Base-by-base conservation (phyloP, 2,329 filamentous ascomycete species). In the Drechslerella coelobrocha region DNA sequence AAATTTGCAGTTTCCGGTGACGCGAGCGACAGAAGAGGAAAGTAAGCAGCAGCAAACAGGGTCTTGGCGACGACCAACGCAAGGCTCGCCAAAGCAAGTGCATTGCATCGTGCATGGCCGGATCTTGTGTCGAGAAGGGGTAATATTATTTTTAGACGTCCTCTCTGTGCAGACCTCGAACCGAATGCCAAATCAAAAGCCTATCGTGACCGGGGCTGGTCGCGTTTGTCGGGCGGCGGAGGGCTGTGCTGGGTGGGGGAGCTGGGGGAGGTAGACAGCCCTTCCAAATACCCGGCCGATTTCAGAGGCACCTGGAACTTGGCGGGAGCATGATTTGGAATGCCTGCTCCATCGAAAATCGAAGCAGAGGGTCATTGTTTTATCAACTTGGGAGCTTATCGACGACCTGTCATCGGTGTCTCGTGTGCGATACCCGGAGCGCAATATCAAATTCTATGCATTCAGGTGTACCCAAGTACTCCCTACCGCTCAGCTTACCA, bases 241-340 rank as follows among this genome's bases (percentile, higher is more conserved):
- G 57, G 65, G 65, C 65, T 62, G 65, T 69, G 65, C 65, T 68
- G 63, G 45, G 37, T 43, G 61, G 45, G 57, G 45, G 65, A 57
- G 56, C 56, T 56, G 57, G n/a, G n/a, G n/a, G n/a, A n/a, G n/a
- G n/a, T n/a, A n/a, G n/a, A n/a, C n/a, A n/a, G n/a, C n/a, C n/a
- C 57, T 69, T 69, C 57, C 65, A 69, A 69, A 69, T 69, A 69
- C 29, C 56, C 29, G 2, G 7, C 43, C 43, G 2, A n/a, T n/a
- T n/a, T n/a, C 23, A 10, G 19, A 48, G 23, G 43, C 43, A 19
- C 34, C 34, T 39, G 34, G 34, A 39, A 26, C 59, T 69, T 62
- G 65, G 65, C 63, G 51, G 27, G 43, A 21, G 1, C 31, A 48
- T 57, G 37, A 69, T 69, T 69, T 69, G 65, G 65, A 69, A 69